phyloP scores from a whole-genome alignment of 257 asterid species.

The Gentiana dahurica region DNA sequence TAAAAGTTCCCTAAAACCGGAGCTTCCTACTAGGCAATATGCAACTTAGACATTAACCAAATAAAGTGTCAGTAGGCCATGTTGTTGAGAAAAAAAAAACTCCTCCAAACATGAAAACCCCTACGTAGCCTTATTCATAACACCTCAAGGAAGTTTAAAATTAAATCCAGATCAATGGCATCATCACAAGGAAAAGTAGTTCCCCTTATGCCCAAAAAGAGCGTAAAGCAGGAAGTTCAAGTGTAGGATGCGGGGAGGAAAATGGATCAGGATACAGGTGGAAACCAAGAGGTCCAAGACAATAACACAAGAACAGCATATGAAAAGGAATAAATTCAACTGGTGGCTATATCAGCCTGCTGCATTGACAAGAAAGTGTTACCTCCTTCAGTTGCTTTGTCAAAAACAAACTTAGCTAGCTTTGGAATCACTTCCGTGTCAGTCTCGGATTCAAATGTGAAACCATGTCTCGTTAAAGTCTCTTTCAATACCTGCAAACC shows the following conservation, averaged over 20 bases:
- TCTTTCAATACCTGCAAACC: constrained; percentile 67
- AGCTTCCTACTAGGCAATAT: no score
- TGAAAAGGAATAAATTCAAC: no score
- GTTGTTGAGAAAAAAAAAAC: no score
- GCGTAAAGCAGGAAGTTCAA: no score
- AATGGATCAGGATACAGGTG: not conserved
- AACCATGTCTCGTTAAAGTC: constrained; percentile 88
- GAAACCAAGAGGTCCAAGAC: not conserved
- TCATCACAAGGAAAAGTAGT: not conserved
- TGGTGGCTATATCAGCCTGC: not conserved
- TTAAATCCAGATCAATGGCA: not conserved
- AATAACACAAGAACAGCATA: not conserved
- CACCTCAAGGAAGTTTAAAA: not conserved
- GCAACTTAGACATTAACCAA: no score
- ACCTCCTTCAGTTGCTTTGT: constrained; percentile 92
- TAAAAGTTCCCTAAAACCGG: no score
- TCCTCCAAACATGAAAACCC: not conserved
- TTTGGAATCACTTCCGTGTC: constrained; percentile 99
- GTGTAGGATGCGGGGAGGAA: no score
- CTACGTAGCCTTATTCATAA: not conserved
- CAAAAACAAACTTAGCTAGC: constrained; percentile 91
- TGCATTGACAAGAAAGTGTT: constrained; percentile 1
- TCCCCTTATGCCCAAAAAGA: no score
- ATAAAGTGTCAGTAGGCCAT: no score
- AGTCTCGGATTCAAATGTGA: constrained; percentile 86